These are phyloP conservation scores for Fraxinus baroniana DNA, from an alignment of 305 asterid genomes.

Conservation along the genomic window DNA sequence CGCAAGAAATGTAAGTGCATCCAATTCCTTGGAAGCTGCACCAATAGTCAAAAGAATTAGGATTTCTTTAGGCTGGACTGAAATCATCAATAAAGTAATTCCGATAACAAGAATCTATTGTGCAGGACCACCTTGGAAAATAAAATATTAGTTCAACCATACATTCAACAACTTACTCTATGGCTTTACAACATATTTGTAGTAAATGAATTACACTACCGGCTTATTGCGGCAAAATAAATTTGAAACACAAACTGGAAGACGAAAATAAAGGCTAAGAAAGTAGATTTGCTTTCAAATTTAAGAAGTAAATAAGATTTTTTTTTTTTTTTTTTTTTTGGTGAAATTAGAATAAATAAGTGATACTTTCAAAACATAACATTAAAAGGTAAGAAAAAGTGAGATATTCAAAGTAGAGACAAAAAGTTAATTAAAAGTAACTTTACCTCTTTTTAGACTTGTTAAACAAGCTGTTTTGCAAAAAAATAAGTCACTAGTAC, in stretches of 20 bases:
- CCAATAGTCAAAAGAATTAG: constrained; percentile 29
- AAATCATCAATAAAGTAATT: constrained; percentile 5
- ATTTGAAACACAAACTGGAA: constrained; percentile 1
- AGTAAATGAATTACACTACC: background rate
- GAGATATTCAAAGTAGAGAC: background rate
- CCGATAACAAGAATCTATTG: background rate
- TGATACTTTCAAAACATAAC: background rate
- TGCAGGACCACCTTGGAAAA: constrained; percentile 8
- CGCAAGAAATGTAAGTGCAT: constrained; percentile 99
- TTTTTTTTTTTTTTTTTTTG: background rate
- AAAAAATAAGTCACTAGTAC: background rate
- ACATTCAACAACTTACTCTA: background rate
- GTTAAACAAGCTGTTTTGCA: background rate
- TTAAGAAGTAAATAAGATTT: background rate
- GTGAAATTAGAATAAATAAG: background rate
- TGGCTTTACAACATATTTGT: background rate
- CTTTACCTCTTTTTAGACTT: background rate
- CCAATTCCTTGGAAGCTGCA: constrained; percentile 98
- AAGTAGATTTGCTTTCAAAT: background rate
- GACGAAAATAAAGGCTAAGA: background rate
- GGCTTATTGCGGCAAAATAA: background rate
- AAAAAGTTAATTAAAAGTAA: background rate
- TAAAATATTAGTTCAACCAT: background rate
- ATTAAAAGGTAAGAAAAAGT: background rate
- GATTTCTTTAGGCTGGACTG: constrained; percentile 13